These are phyloP conservation scores for Nitzschia sp. DNA, from an alignment of 108 stramenopile genomes.

Conservation along the genomic window DNA sequence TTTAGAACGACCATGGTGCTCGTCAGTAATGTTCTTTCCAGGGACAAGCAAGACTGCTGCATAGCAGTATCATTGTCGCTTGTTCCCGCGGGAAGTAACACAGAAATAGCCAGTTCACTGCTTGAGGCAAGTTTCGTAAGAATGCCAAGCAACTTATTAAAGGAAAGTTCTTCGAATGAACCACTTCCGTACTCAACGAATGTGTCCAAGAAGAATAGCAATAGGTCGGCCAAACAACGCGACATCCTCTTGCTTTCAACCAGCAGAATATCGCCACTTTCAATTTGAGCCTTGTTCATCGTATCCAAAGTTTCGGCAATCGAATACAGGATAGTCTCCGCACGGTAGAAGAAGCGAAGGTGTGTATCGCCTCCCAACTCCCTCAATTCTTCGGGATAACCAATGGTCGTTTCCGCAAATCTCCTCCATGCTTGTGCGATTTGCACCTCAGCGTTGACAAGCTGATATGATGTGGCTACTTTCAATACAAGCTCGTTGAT, in stretches of 20 bases:
- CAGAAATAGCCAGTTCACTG: background rate
- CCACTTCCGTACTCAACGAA: background rate
- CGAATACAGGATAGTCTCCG: background rate
- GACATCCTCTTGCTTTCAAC: slow-evolving; percentile 15
- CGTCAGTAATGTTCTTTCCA: slow-evolving; percentile 6
- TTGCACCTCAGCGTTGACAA: background rate
- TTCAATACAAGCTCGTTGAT: slow-evolving; percentile 7
- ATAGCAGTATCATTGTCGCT: background rate
- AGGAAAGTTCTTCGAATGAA: background rate
- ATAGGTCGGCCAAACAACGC: slow-evolving; percentile 4
- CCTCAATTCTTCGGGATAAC: background rate
- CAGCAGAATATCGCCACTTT: slow-evolving; percentile 9
- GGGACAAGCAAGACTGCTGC: background rate
- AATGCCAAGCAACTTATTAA: background rate
- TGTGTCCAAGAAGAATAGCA: slow-evolving; percentile 25
- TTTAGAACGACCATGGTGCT: background rate
- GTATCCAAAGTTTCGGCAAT: background rate
- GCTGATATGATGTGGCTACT: slow-evolving; percentile 11
- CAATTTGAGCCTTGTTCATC: slow-evolving; percentile 21
- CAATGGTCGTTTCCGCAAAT: slow-evolving; percentile 6
- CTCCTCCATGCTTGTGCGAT: slow-evolving; percentile 25
- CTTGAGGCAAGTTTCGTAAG: background rate
- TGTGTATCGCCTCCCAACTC: background rate
- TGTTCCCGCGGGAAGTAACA: background rate
- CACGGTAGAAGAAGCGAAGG: background rate